Conservation (phyloP, 1,284 basidiomycete genomes). For the Irpex sp. region DNA sequence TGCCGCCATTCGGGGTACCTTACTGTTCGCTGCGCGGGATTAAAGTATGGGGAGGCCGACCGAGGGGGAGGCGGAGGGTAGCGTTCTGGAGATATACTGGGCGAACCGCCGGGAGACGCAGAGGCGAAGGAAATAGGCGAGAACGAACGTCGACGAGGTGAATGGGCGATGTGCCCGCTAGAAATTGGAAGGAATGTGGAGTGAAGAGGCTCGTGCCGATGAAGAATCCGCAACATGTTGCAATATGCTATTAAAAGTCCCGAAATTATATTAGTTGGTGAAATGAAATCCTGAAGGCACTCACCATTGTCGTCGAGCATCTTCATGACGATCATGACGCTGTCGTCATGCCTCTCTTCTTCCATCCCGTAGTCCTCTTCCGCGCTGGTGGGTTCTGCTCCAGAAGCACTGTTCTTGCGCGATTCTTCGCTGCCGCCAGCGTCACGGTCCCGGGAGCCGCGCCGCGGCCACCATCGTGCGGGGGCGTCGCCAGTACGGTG, state of each 20-base stretch:
- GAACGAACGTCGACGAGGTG: conserved; percentile 11
- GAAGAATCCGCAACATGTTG: conserved; percentile 57
- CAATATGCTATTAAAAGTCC: conserved; percentile 38
- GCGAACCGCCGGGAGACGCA: neutral
- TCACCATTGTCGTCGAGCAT: conserved; percentile 51
- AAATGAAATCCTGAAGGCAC: conserved; percentile 13
- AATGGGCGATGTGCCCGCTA: neutral
- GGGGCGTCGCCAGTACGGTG: neutral
- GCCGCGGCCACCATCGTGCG: conserved; percentile 21
- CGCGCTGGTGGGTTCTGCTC: neutral
- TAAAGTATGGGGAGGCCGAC: conserved; percentile 14
- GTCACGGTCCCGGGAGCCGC: conserved; percentile 24
- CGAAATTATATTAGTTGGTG: conserved; percentile 4
- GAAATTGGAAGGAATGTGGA: conserved; percentile 43
- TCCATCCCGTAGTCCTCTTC: conserved; percentile 7
- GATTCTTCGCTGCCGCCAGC: conserved; percentile 13
- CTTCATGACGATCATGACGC: conserved; percentile 59
- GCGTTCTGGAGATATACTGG: conserved; percentile 11
- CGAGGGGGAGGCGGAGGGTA: conserved; percentile 15
- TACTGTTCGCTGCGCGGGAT: conserved; percentile 28
- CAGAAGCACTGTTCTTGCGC: conserved; percentile 8
- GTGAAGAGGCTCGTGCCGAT: conserved; percentile 43
- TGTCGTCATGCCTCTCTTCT: conserved; percentile 19
- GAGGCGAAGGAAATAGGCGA: conserved; percentile 13
- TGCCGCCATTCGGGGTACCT: conserved; percentile 65